phyloP scores from a whole-genome alignment of 2,329 filamentous ascomycete genomes.

The Aspergillus brunneoviolaceus region DNA sequence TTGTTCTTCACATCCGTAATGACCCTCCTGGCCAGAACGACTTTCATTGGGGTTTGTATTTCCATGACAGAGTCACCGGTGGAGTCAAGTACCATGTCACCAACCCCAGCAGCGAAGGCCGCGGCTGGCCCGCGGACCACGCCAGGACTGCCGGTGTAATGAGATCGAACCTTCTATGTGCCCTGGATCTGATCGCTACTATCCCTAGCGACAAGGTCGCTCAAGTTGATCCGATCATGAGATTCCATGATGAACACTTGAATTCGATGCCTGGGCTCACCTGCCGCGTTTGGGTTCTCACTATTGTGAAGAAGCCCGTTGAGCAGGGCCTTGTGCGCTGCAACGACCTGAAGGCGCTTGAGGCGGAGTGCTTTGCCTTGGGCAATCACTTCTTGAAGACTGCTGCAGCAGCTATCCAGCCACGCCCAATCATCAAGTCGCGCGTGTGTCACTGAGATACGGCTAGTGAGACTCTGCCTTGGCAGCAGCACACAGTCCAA shows the following conservation, averaged over 20 bases:
- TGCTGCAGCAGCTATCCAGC: too few relatives aligned
- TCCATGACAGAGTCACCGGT: constrained; percentile 13
- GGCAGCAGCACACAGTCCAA: too few relatives aligned
- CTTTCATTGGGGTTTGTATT: constrained; percentile 33
- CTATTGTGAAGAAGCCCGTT: not conserved
- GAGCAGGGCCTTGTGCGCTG: not conserved
- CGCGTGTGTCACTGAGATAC: too few relatives aligned
- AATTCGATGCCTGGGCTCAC: not conserved
- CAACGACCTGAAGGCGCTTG: too few relatives aligned
- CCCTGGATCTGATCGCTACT: not conserved
- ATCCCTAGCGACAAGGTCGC: not conserved
- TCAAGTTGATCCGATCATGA: not conserved
- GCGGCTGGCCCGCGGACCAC: not conserved
- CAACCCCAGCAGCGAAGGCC: not conserved
- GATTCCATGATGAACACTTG: not conserved
- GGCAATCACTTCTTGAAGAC: too few relatives aligned
- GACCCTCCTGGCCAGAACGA: constrained; percentile 26
- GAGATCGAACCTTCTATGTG: not conserved
- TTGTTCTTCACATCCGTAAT: constrained; percentile 25
- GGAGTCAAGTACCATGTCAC: constrained; percentile 27
- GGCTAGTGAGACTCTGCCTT: too few relatives aligned
- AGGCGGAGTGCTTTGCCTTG: too few relatives aligned
- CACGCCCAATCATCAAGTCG: too few relatives aligned
- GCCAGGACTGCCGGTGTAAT: not conserved
- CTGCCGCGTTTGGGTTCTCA: not conserved